A percentile compares a stretch with the other conserved stretches of the same genome.
These are phyloP conservation scores for Aureobasidium pullulans DNA, from an alignment of 2,329 filamentous ascomycete genomes.

Conservation along the genomic window DNA sequence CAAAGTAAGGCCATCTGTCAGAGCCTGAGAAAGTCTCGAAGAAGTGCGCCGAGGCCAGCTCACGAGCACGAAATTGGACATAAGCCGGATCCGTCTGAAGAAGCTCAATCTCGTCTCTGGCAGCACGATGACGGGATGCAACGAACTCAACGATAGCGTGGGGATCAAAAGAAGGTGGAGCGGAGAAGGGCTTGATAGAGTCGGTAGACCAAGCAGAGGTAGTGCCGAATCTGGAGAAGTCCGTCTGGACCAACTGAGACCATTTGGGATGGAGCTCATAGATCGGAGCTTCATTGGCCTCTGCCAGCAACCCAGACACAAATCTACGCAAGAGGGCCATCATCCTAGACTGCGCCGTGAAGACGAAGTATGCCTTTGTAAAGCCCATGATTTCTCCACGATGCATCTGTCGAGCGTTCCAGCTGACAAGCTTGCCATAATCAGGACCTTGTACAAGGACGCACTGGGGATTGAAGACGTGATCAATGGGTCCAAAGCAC, in stretches of 20 bases:
- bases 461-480: constrained; percentile 11
- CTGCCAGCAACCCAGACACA: background rate
- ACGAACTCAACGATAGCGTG: background rate
- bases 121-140: background rate
- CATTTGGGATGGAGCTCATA: background rate
- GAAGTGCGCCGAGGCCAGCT: background rate
- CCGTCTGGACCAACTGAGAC: background rate
- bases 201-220: background rate
- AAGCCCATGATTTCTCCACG: constrained; percentile 14
- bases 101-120: background rate
- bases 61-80: background rate
- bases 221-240: background rate
- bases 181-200: background rate
- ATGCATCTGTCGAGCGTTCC: constrained; percentile 13
- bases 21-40: background rate
- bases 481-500: background rate
- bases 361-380: constrained; percentile 10
- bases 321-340: background rate
- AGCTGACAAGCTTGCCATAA: constrained; percentile 13
- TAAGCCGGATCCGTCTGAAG: background rate
- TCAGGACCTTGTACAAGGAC: constrained; percentile 13
- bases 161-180: background rate
- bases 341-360: background rate
- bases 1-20: background rate
- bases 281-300: background rate